Evolutionary conservation across 2,329 filamentous ascomycete genomes (phyloP).

Genomic region (Cercospora sojina): DNA sequence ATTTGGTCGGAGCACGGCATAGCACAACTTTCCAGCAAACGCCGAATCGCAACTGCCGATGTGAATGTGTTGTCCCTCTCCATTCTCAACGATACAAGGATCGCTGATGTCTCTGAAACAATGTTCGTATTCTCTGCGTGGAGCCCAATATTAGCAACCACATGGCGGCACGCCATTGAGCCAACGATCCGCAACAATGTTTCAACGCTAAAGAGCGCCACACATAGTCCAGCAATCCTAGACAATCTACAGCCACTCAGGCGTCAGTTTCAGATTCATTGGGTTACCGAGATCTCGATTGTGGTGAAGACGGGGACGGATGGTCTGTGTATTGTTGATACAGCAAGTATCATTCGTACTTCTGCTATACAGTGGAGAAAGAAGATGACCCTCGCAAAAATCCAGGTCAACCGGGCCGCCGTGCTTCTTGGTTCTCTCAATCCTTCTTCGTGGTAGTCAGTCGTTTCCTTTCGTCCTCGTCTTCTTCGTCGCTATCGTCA

Average conservation of each 20-base stretch:
- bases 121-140: neutral
- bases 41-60: neutral
- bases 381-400: neutral
- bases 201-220: neutral
- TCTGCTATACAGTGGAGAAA: neutral
- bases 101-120: neutral
- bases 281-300: neutral
- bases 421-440: neutral
- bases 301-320: neutral
- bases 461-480: slow-evolving; percentile 42
- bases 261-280: neutral
- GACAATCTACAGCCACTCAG: neutral
- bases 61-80: neutral
- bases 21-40: neutral
- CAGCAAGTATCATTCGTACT: neutral
- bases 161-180: neutral
- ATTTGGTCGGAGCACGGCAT: neutral
- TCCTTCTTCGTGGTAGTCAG: slow-evolving; percentile 42
- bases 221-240: neutral
- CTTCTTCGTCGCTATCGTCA: slow-evolving; percentile 67
- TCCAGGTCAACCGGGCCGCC: neutral
- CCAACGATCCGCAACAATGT: neutral
- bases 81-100: neutral
- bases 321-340: neutral
- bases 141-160: neutral